Evolutionary conservation across 208 protist species (phyloP), one percentile per base, ranked within the genome.

Genomic region (Leishmania arabica): DNA sequence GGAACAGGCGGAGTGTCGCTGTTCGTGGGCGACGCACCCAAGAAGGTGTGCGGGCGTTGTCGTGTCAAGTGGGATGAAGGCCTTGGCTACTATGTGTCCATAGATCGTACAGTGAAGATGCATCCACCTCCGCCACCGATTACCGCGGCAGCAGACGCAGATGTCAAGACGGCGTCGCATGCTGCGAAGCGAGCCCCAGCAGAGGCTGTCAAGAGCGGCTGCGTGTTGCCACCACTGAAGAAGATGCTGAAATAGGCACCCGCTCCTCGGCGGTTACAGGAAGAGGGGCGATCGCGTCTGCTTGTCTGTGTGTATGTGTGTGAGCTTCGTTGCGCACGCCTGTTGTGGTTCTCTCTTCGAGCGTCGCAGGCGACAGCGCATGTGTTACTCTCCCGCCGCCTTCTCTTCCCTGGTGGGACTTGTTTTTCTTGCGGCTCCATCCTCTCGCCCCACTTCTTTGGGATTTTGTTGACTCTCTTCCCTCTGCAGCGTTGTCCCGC

Each of bases 21-120:
- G 17, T 95, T 97, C 78, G 87, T 86, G 11, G 92, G 90, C 1
- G 58, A 86, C 17, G 64, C 58, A 17, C 34, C 89, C 27, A 84
- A 83, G 62, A 91, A 90, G 58, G 75, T 88, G 7, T 97, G 94
- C 75, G 73, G 83, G 3, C 81, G 84, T 2, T 97, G 94, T 66
- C 90, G 88, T 56, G 88, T 97, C 37, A 87, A 82, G 74, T 94
- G 88, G 84, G 92, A 96, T 64, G 90, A 93, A 19, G 79, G 76
- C 51, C 85, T 91, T 3, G 91, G 91, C 24, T 95, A 91, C 75
- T 95, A 90, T 72, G 88, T 97, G 37, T 81, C 83, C n/a, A 83
- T 92, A 69, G 89, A 92, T 58, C 83, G 64, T 13, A 42, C 69
- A 21, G 65, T 76, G n/a, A 81, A 85, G 68, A 74, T 53, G 0